Conservation (phyloP, 2,329 filamentous ascomycete genomes). For the Fusarium incarnatum region DNA sequence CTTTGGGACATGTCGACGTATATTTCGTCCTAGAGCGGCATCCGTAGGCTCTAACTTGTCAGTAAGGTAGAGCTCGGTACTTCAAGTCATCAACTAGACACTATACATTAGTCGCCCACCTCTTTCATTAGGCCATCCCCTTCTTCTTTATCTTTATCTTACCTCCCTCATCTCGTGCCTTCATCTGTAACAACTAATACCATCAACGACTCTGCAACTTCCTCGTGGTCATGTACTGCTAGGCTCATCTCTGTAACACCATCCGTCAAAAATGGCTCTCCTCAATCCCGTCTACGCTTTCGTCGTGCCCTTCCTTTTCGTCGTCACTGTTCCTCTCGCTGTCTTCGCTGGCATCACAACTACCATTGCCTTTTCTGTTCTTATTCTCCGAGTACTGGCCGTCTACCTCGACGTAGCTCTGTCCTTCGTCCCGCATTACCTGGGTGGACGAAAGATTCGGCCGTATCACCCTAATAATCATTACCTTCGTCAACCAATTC, state of each 20-base stretch:
- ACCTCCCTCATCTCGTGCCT: neutral
- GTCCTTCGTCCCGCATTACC: constrained; percentile 67
- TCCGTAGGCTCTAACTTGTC: constrained; percentile 1
- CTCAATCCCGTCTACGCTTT: constrained; percentile 67
- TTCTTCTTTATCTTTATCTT: neutral
- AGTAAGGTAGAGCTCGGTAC: constrained; percentile 12
- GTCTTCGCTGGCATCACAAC: constrained; percentile 73
- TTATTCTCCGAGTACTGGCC: constrained; percentile 69
- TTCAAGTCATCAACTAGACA: constrained; percentile 11
- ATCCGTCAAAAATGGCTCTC: constrained; percentile 58
- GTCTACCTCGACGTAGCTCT: constrained; percentile 73
- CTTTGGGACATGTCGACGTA: constrained; percentile 16
- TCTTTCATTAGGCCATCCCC: neutral
- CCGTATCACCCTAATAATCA: constrained; percentile 42
- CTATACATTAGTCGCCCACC: constrained; percentile 5
- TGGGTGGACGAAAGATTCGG: constrained; percentile 57
- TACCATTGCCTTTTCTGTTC: constrained; percentile 68
- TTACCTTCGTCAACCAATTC: constrained; percentile 27
- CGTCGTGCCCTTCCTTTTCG: constrained; percentile 70
- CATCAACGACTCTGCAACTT: constrained; percentile 11
- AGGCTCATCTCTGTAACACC: constrained; percentile 26
- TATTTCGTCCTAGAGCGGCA: constrained; percentile 18
- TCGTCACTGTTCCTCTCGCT: constrained; percentile 72
- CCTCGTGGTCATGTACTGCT: constrained; percentile 39
- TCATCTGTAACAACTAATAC: constrained; percentile 11